Conservation (phyloP, 2,329 filamentous ascomycete genomes). For the Geosmithia putterillii region DNA sequence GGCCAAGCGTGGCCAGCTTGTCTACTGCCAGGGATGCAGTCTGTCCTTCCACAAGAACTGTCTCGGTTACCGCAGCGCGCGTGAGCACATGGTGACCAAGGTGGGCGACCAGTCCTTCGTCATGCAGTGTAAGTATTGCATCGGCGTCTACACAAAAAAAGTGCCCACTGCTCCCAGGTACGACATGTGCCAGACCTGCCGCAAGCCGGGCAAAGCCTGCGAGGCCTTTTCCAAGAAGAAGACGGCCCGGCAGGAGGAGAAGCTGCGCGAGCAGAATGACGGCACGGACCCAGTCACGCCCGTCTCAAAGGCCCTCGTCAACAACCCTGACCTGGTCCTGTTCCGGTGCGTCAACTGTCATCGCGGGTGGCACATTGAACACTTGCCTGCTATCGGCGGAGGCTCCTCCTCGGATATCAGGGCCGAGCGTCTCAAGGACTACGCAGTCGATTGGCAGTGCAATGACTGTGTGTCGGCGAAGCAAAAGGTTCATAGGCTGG, state of each 20-base stretch:
- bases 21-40: constrained; percentile 88
- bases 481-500: constrained; percentile 61
- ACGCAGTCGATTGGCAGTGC: constrained; percentile 66
- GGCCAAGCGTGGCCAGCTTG: constrained; percentile 48
- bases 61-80: constrained; percentile 56
- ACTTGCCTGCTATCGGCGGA: constrained; percentile 46
- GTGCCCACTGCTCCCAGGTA: constrained; percentile 59
- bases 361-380: constrained; percentile 72
- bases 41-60: constrained; percentile 74
- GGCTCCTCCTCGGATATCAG: constrained; percentile 11
- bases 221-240: constrained; percentile 60
- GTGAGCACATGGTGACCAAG: constrained; percentile 89
- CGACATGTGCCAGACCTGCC: constrained; percentile 61
- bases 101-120: constrained; percentile 66
- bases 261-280: constrained; percentile 64
- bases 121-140: constrained; percentile 78
- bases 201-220: constrained; percentile 54
- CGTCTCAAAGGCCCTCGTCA: constrained; percentile 52
- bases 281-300: constrained; percentile 64
- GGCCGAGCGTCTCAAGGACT: constrained; percentile 54
- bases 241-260: constrained; percentile 71
- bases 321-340: constrained; percentile 64
- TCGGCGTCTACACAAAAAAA: constrained; percentile 55
- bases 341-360: constrained; percentile 74
- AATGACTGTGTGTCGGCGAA: constrained; percentile 56